Base-by-base conservation (phyloP, 805 yeast species). In the Candida stauntonica region DNA sequence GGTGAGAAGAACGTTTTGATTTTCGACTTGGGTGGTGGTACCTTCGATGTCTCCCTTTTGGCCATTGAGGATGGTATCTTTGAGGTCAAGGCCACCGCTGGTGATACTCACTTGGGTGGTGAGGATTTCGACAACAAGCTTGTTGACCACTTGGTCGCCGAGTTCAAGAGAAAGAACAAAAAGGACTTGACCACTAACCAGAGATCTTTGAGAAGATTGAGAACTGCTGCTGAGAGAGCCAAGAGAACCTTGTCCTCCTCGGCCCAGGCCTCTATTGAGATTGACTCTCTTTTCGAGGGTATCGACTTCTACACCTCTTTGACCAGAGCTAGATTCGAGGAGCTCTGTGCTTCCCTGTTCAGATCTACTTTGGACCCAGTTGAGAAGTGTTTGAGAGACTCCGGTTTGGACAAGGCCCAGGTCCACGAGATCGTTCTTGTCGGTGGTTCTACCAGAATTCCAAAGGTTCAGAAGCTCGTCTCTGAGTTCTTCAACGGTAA, bases 381-480 rank as follows among this genome's bases (percentile, higher is more conserved):
- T 54, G 96, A 88, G 76, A 85, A 84, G 73, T 96, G 88, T 38
- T 78, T 89, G 68, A 81, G 79, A 66, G 96, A 89, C 66, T 74
- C 96, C 54, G 83, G 85, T 73, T 70, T 86, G 57, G 95, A 85
- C 75, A 88, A 89, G 77, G 75, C 95, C 36, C 78, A 77, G 60
- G 88, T 89, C 55, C 74, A 88, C 67, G 96, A 89, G 74, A 85
- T 88, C 61, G 96, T 88, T 54, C 74, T 88, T 38, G 97, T 88
- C 57, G 97, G 97, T 77, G 96, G 96, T 70, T 88, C 97, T 49
- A 89, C 97, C 54, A 88, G 96, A 82, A 88, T 88, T 72, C 97
- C 97, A 73, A 88, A 86, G 74, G 81, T 89, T 54, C 96, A 88
- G 75, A 88, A 87, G 72, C 77, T 89, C 60, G 95, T 88, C 36